Evolutionary conservation across 2,329 filamentous ascomycete genomes (phyloP).

Genomic region (Alternaria triticimaculans): DNA sequence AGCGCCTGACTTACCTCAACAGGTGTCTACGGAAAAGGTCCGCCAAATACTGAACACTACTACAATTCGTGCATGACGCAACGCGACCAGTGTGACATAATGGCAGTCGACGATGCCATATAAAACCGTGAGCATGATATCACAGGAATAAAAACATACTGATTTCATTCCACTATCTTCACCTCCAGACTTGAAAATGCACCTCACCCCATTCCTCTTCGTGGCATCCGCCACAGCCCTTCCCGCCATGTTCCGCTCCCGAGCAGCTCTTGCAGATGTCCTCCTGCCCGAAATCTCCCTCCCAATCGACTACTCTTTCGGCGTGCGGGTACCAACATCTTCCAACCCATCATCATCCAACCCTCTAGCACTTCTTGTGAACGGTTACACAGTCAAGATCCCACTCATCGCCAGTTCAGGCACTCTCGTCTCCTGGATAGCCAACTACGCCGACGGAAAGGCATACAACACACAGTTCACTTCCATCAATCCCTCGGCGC

Average conservation of each 20-base stretch:
- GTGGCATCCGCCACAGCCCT: neutral
- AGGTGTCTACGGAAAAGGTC: neutral
- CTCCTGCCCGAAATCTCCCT: neutral
- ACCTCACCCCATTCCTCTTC: neutral
- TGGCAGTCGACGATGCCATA: neutral
- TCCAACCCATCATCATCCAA: neutral
- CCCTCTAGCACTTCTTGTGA: neutral
- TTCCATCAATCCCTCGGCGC: neutral
- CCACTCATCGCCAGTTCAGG: neutral
- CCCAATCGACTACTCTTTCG: neutral
- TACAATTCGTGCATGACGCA: neutral
- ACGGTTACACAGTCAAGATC: neutral
- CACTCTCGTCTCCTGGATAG: neutral
- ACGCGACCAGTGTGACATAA: neutral
- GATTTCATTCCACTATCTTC: neutral
- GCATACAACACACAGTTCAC: constrained; percentile 1
- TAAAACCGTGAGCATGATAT: neutral
- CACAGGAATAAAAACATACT: neutral
- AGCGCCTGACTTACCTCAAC: neutral
- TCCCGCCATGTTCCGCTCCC: neutral
- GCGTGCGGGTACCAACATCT: neutral
- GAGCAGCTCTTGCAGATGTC: neutral
- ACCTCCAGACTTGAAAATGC: neutral
- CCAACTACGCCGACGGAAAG: neutral
- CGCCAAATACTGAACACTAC: neutral